Base-by-base conservation (phyloP, 2,329 filamentous ascomycete species). In the Sporothrix phasma region DNA sequence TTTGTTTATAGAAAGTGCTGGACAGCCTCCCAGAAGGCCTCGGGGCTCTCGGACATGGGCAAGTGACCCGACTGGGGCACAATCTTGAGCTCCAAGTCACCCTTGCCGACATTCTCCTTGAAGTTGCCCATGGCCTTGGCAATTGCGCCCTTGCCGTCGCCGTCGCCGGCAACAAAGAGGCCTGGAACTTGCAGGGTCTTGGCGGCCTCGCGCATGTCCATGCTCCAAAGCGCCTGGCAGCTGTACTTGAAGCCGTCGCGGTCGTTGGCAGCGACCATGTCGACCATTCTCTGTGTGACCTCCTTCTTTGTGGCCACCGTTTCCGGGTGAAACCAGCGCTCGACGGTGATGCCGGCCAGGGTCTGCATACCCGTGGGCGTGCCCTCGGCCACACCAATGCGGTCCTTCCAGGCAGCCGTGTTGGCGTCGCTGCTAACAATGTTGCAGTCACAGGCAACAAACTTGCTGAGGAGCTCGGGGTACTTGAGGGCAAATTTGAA, bases 61-160 rank as follows among this genome's bases (percentile, higher is more conserved):
- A 96, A 75, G 77, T 96, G 91, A 0, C 91, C 91, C 0, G 90
- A 85, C 8, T 81, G 77, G 0, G 88, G 83, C 10, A 95, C 82
- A 64, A 88, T 74, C 72, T 81, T 84, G 68, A 92, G 80, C 65
- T 84, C 80, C 0, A 81, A 81, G 0, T 81, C 83, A 0, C 74
- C 72, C 10, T 77, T 73, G 0, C 87, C 86, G 47, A 90, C 73
- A 19, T 77, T 72, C 0, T 75, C 79, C 63, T 80, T 84, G 81
- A 92, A 90, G 15, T 85, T 85, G 62, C 87, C 85, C 90, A 96
- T 95, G 3, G 87, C 88, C 76, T 86, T 86, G 0, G 89, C 89
- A 62, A 96, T 72, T 1, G 88, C 87, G 1, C 82, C 83, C 68
- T 81, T 83, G 0, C 86, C 90, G 71, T 95, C 91, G 0, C 80